Base-by-base conservation (phyloP, 2,329 filamentous ascomycete genomes). In the Calonectria pseudoturangicola region DNA sequence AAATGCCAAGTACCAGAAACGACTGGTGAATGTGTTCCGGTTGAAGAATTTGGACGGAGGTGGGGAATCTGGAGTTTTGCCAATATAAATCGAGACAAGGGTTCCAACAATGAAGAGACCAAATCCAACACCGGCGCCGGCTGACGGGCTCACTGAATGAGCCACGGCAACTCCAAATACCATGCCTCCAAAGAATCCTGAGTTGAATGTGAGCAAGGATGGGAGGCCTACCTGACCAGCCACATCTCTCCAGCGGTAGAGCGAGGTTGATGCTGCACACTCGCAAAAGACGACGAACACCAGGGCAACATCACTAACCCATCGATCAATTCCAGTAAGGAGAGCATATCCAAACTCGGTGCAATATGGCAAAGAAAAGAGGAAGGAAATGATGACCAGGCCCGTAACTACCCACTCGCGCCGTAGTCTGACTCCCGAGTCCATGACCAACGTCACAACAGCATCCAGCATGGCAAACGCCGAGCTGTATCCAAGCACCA, bases 381-480 rank as follows among this genome's bases (percentile, higher is more conserved):
- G 83, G 75, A 91, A 90, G 0, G 87, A 90, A 16, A 88, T 18
- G 0, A 89, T 56, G 25, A 87, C 88, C 16, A 90, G 79, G 0
- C 71, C 79, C 0, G 88, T 90, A 45, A 90, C 89, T 10, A 91
- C 86, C 43, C 84, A 76, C 1, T 75, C 87, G 86, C 58, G 86
- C 73, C n/a, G 74, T 41, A 73, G 25, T 45, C 73, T 77, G n/a
- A 74, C 64, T 18, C 88, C 88, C 0, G 87, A 85, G 71, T 91
- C 89, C 80, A 89, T 87, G 45, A 88, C 81, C 51, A 91, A 77
- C 0, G 89, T 91, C 9, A 88, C 87, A 5, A 88, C 84, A 5
- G 88, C 89, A 75, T 91, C 90, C 7, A 91, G 81, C 88, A 91
- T 90, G 60, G 89, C 89, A 71, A 91, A 91, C 0, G 89, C 88